These are phyloP conservation scores for Ceratobasidium sp. DNA, from an alignment of 1,284 basidiomycete species.

Conservation along the genomic window DNA sequence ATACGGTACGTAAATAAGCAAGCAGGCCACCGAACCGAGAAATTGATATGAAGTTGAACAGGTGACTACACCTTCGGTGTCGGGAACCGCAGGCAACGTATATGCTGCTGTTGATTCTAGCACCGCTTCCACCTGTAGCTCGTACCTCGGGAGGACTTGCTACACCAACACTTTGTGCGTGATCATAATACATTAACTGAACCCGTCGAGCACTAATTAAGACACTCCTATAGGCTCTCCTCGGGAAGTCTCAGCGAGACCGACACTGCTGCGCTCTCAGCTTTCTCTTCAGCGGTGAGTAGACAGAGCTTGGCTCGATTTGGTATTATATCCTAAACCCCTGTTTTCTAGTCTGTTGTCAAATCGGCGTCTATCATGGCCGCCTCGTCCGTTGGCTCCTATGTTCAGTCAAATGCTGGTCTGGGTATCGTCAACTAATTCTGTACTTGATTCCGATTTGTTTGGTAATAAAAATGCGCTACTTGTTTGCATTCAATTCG, in stretches of 20 bases:
- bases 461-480: too few species aligned
- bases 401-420: slow-evolving; percentile 37
- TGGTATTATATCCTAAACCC: not conserved
- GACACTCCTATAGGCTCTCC: slow-evolving; percentile 4
- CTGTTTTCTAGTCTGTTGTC: slow-evolving; percentile 14
- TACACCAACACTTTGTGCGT: slow-evolving; percentile 31
- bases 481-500: not conserved
- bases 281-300: slow-evolving; percentile 18
- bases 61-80: slow-evolving; percentile 39
- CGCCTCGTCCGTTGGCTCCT: slow-evolving; percentile 21
- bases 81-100: slow-evolving; percentile 3
- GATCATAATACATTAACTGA: not conserved
- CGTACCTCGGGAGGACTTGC: slow-evolving; percentile 35
- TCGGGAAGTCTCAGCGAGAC: slow-evolving; percentile 14
- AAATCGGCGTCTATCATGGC: slow-evolving; percentile 38
- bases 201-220: not conserved
- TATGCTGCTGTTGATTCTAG: slow-evolving; percentile 29
- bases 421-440: slow-evolving; percentile 24
- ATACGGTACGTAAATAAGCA: slow-evolving; percentile 7
- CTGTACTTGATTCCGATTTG: too few species aligned
- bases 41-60: not conserved
- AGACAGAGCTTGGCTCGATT: not conserved
- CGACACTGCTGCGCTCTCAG: slow-evolving; percentile 12
- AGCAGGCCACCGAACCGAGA: not conserved
- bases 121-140: slow-evolving; percentile 23